These are phyloP conservation scores for Stramenopiles sp. DNA, from an alignment of 352 stramenopile species.

Conservation along the genomic window DNA sequence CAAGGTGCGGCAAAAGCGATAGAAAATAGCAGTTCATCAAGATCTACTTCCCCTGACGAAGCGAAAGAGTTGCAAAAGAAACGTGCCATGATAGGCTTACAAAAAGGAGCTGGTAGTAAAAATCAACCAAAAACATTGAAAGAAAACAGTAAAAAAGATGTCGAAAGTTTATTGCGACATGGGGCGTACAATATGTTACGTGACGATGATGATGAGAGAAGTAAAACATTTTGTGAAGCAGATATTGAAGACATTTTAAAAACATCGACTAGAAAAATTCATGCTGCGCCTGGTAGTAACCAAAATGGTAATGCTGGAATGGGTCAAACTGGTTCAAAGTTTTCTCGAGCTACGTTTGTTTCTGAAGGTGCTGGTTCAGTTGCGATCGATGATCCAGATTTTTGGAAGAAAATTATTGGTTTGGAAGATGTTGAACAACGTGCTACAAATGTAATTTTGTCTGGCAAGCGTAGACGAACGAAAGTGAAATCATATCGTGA, in stretches of 20 bases:
- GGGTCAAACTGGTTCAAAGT: constrained; percentile 42
- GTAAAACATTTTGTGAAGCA: constrained; percentile 69
- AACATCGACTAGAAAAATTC: too few relatives aligned
- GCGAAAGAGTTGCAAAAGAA: too few relatives aligned
- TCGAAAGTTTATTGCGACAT: constrained; percentile 72
- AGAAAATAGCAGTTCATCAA: too few relatives aligned
- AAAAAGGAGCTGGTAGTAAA: too few relatives aligned
- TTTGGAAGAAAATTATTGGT: constrained; percentile 95
- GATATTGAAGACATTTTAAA: constrained; percentile 95
- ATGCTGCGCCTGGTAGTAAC: too few relatives aligned
- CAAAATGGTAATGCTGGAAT: constrained; percentile 29
- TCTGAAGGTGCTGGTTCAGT: constrained; percentile 69
- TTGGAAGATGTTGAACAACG: constrained; percentile 19
- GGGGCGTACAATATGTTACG: constrained; percentile 80
- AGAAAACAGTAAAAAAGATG: constrained; percentile 69
- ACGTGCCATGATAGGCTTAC: too few relatives aligned
- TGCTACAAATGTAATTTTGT: background rate
- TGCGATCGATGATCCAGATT: constrained; percentile 93
- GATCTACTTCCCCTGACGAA: too few relatives aligned
- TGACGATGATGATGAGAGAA: constrained; percentile 58
- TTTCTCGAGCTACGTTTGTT: constrained; percentile 76
- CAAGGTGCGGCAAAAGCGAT: too few relatives aligned
- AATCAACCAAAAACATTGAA: too few relatives aligned
- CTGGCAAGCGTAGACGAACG: too few relatives aligned
- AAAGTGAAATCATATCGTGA: too few relatives aligned